Evolutionary conservation across 148 eudicot genomes (phyloP).

Genomic region (Nepenthes mirabilis): DNA sequence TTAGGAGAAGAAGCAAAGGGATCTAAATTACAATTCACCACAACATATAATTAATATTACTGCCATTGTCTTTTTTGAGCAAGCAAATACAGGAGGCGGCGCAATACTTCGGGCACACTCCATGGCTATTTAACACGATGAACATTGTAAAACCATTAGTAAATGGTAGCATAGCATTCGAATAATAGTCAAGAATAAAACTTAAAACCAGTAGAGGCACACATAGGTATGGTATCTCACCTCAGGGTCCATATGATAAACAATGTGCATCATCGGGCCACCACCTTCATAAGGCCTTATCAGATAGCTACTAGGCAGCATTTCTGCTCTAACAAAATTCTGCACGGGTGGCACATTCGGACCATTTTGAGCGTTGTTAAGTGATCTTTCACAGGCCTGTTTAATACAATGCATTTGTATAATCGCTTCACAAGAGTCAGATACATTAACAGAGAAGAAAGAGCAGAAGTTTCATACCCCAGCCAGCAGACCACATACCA

Average conservation of each 20-base stretch:
- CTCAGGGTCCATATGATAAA: conserved; percentile 86
- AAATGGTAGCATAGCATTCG: not conserved
- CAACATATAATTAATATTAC: conserved; percentile 22
- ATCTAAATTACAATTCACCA: not conserved
- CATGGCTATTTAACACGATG: conserved; percentile 40
- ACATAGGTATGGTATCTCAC: conserved; percentile 13
- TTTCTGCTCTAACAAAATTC: conserved; percentile 77
- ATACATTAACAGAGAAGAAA: not conserved
- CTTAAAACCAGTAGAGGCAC: not conserved
- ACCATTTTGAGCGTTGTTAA: conserved; percentile 88
- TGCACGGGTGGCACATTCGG: conserved; percentile 74
- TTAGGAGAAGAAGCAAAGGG: not conserved
- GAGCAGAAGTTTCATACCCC: not conserved
- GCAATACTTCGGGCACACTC: conserved; percentile 88
- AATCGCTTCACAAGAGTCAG: not conserved
- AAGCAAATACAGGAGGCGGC: conserved; percentile 71
- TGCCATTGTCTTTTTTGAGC: conserved; percentile 82
- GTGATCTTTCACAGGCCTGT: conserved; percentile 80
- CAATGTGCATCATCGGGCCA: conserved; percentile 80
- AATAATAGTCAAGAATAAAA: not conserved
- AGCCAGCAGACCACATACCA: conserved; percentile 26
- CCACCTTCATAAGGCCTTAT: conserved; percentile 95
- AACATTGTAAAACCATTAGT: not conserved
- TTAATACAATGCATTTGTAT: not conserved
- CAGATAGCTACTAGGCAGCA: conserved; percentile 76